Percentiles rank a stretch among this genome's conserved stretches.
phyloP scores from a whole-genome alignment of 1,284 basidiomycete species.

The Trichosporon asahii region DNA sequence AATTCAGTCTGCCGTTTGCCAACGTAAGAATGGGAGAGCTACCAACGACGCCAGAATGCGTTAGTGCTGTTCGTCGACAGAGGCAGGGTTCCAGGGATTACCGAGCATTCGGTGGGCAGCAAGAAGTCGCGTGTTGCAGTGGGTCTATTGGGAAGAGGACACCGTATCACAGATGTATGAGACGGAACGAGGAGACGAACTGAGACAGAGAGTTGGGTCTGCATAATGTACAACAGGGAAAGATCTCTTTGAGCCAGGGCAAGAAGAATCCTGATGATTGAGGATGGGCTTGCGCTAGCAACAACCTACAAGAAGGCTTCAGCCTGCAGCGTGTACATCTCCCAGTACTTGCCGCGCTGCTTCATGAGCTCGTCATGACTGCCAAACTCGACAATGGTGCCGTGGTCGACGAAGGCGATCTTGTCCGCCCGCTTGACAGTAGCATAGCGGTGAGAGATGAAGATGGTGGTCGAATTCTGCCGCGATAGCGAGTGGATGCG shows the following conservation, averaged over 20 bases:
- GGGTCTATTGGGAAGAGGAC: no score
- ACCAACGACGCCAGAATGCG: neutral
- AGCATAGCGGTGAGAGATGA: conserved; percentile 71
- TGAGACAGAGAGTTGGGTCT: no score
- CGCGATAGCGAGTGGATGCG: conserved; percentile 36
- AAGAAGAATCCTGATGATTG: neutral
- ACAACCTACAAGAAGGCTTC: conserved; percentile 15
- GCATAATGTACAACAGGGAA: neutral
- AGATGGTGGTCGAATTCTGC: conserved; percentile 64
- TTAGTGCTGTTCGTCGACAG: neutral
- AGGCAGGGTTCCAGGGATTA: neutral
- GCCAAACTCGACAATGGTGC: conserved; percentile 67
- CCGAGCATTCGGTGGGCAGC: no score
- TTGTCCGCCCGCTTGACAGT: conserved; percentile 34
- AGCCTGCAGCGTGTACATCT: conserved; percentile 36
- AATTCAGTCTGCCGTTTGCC: neutral
- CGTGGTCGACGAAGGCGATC: conserved; percentile 58
- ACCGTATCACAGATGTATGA: no score
- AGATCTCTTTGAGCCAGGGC: neutral
- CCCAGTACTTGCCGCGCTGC: conserved; percentile 39
- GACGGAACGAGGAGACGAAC: no score
- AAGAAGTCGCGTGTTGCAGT: no score
- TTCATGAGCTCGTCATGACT: conserved; percentile 68
- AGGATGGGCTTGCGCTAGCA: neutral
- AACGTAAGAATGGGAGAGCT: neutral